Base-by-base conservation (phyloP, 2,329 filamentous ascomycete genomes). In the Akanthomyces lecanii region DNA sequence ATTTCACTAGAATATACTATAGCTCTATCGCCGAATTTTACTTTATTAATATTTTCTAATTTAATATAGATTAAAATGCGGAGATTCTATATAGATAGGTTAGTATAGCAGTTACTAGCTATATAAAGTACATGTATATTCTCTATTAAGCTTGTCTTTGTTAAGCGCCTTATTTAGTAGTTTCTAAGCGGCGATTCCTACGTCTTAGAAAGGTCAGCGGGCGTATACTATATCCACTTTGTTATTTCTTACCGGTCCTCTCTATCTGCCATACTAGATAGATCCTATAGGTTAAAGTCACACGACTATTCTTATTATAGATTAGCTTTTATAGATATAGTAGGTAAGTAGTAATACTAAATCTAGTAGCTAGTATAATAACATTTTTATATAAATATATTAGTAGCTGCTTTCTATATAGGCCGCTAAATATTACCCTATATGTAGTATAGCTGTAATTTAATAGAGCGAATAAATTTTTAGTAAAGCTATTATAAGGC, bases 251-350 rank as follows among this genome's bases (percentile, higher is more conserved):
- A 56, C 38, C 53, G 30, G 5, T 45, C 38, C 23, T 23, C 23
- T 56, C 53, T 25, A 56, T 56, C 16, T 75, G 66, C 71, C 69
- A 76, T 14, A 76, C 68, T 7, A 77, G 66, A 69, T 74, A 66
- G 66, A 69, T 74, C 66, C 68, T 63, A 59, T 67, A 66, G 59
- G 69, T 69, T 42, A 63, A 62, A 55, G 67, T 65, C 25, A 67
- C 68, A 52, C 63, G 68, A 40, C 69, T 70, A 47, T 73, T 73
- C 61, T 74, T 74, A 25, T 70, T 65, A 55, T 75, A 65, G 52
- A 77, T 72, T 18, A 77, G 66, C 62, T 75, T 67, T 57, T 73
- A 73, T 10, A 77, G 69, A 66, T 74, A 75, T 10, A 65, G 71
- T 54, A 76, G 63, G 44, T 73, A 64, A 38, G 69, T 69, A 21